Evolutionary conservation across 2,329 filamentous ascomycete species (phyloP).

Genomic region (Cercospora nicotianae): DNA sequence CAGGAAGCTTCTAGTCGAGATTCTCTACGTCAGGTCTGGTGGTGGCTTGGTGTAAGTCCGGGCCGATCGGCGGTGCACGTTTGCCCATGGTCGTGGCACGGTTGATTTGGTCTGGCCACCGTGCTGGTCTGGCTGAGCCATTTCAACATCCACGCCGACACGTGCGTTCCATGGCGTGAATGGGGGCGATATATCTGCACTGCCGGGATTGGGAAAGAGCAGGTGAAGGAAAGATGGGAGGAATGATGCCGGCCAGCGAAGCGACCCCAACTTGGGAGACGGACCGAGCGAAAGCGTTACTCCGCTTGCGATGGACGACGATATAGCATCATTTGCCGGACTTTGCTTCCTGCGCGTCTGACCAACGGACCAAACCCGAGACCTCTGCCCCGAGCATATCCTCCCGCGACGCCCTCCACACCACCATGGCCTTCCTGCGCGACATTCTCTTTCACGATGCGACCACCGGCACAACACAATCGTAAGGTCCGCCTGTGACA

Average conservation of each 20-base stretch:
- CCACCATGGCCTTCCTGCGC: neutral
- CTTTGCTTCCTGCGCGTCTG: slow-evolving; percentile 4
- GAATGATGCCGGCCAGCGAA: slow-evolving; percentile 3
- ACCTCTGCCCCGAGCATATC: slow-evolving; percentile 1
- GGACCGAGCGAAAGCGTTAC: slow-evolving; percentile 3
- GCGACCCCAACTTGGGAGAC: neutral
- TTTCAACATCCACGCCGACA: neutral
- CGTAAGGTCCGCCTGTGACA: slow-evolving; percentile 3
- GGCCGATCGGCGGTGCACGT: neutral
- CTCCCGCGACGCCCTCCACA: neutral
- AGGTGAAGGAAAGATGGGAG: neutral
- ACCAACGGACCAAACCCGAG: neutral
- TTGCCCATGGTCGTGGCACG: neutral
- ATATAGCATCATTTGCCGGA: slow-evolving; percentile 3
- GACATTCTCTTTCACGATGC: slow-evolving; percentile 3
- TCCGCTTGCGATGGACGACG: neutral
- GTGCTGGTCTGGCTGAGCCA: neutral
- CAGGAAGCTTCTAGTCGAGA: neutral
- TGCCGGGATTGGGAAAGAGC: slow-evolving; percentile 1
- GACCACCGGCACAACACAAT: neutral
- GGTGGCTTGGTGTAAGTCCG: neutral
- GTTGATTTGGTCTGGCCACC: neutral
- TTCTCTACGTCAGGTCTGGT: neutral
- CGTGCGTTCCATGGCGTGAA: neutral
- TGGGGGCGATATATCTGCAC: neutral